These are phyloP conservation scores for Heliosperma pusillum DNA, from an alignment of 148 eudicot genomes.

Conservation along the genomic window DNA sequence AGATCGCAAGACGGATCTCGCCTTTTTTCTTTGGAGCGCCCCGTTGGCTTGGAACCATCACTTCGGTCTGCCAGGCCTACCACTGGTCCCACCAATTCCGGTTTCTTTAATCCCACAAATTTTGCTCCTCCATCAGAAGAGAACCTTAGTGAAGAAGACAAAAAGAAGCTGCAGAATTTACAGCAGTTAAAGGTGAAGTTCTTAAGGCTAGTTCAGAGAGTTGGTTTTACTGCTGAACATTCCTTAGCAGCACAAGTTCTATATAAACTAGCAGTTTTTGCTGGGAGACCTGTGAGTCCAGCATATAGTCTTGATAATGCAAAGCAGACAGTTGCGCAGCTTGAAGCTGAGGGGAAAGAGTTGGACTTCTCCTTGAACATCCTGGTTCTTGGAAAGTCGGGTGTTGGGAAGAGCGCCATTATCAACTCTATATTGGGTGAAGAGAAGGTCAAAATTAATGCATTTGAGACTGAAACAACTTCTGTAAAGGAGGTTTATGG, in stretches of 20 bases:
- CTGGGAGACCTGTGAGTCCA: constrained; percentile 63
- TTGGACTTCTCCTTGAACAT: constrained; percentile 70
- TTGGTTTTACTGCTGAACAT: constrained; percentile 75
- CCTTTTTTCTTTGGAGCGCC: constrained; percentile 92
- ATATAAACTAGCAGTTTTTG: constrained; percentile 65
- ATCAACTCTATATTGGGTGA: constrained; percentile 87
- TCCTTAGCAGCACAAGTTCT: constrained; percentile 79
- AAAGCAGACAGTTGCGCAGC: constrained; percentile 53
- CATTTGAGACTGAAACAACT: constrained; percentile 68
- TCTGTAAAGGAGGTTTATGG: constrained; percentile 64
- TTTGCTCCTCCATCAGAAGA: constrained; percentile 43
- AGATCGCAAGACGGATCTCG: constrained; percentile 81
- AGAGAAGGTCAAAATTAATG: constrained; percentile 65
- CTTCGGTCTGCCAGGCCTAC: constrained; percentile 55
- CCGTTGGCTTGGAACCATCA: constrained; percentile 84
- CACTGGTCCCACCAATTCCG: constrained; percentile 43
- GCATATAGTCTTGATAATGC: constrained; percentile 74
- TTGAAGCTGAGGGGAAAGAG: constrained; percentile 66
- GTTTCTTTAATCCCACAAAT: constrained; percentile 40
- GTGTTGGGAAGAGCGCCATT: constrained; percentile 97
- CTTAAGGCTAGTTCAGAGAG: constrained; percentile 78
- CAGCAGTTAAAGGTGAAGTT: constrained; percentile 76
- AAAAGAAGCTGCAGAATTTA: constrained; percentile 64
- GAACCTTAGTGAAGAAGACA: constrained; percentile 75
- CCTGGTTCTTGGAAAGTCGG: constrained; percentile 82